Evolutionary conservation across 352 stramenopile species (phyloP), one percentile per base, ranked within the genome.

Genomic region (Blastocystis sp.): DNA sequence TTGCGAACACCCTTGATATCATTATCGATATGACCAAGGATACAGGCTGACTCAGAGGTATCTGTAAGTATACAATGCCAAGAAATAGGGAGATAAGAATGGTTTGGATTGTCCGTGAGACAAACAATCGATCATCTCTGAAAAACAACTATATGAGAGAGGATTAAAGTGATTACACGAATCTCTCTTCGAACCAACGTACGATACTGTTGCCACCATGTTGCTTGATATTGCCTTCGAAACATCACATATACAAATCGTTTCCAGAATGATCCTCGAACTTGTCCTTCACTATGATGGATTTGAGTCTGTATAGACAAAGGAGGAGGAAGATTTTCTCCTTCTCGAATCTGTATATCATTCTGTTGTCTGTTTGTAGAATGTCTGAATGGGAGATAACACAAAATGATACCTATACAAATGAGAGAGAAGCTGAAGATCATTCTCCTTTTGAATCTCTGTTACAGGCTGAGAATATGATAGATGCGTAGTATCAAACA

Each of bases 221-320:
- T 51, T 14, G 61, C 35, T 35, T 43, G 24, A 27, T 35, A 73
- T 14, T 2, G 61, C 6, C 61, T 35, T 51, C 32, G 9, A 43
- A 73, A 73, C 61, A 73, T 73, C 61, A 73, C 61, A 73, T 73
- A 73, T 5, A 35, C 21, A 39, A 73, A 73, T n/a, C 61, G 61
- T 0, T 39, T 2, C 37, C 37, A 46, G 9, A 9, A 46, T 9
- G 39, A 46, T 9, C 39, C 39, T 46, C 39, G 2, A 2, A 46
- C 39, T 9, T 9, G 9, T 46, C 39, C 39, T 46, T 46, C 39
- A 9, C 2, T 46, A 46, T 46, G 39, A 46, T 46, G 39, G 2
- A 46, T 46, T 46, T 46, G 39, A 46, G 39, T 46, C 39, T 46
- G 39, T 46, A 46, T 46, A 46, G 3, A 46, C 3, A 46, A 9